Conservation (phyloP, 2,329 filamentous ascomycete species). For the Chaetomium globosum region DNA sequence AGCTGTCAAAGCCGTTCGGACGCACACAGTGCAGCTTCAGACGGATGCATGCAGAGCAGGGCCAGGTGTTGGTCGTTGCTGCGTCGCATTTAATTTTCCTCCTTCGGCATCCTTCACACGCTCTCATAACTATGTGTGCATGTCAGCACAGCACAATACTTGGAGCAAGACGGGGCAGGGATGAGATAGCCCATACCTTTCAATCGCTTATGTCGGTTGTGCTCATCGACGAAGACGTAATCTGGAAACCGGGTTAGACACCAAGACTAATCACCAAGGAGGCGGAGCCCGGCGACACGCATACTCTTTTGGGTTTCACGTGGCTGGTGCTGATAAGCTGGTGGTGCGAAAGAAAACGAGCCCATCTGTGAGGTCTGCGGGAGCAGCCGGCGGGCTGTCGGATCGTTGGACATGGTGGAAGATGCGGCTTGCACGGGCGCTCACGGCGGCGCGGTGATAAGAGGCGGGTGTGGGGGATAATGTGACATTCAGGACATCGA, state of each 20-base stretch:
- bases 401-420: constrained; percentile 62
- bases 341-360: constrained; percentile 74
- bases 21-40: constrained; percentile 92
- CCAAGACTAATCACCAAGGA: constrained; percentile 6
- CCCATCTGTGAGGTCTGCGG: constrained; percentile 72
- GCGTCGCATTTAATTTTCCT: constrained; percentile 98
- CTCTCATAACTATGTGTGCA: constrained; percentile 76
- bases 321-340: constrained; percentile 58
- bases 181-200: constrained; percentile 68
- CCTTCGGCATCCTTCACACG: constrained; percentile 90
- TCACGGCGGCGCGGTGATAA: constrained; percentile 28
- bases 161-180: constrained; percentile 11
- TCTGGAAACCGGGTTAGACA: constrained; percentile 57
- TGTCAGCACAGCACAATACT: constrained; percentile 29
- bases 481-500: constrained; percentile 30
- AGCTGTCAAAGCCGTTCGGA: constrained; percentile 77
- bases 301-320: constrained; percentile 84
- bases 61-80: constrained; percentile 95
- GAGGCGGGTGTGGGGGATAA: constrained; percentile 11
- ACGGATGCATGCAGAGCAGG: constrained; percentile 88
- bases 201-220: constrained; percentile 94
- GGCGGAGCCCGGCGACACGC: constrained; percentile 39
- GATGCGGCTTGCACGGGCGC: constrained; percentile 40
- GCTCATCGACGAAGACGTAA: constrained; percentile 98
- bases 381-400: constrained; percentile 62